phyloP scores from a whole-genome alignment of 2,329 filamentous ascomycete genomes.

The Venturia effusa region DNA sequence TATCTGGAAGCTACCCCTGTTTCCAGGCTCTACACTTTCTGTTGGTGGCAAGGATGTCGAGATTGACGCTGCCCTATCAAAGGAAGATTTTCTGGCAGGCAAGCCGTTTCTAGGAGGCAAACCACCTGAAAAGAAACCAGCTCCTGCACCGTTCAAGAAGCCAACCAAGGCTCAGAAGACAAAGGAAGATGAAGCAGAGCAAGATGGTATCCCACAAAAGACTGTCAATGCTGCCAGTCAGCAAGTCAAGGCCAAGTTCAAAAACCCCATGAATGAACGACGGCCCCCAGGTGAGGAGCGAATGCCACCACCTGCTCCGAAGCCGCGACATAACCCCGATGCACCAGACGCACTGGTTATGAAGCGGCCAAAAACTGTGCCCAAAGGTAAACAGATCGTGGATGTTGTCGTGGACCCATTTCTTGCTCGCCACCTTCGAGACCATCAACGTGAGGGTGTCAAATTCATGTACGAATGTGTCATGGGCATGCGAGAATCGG shows the following conservation, averaged over 20 bases:
- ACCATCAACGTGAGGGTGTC: constrained; percentile 60
- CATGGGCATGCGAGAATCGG: constrained; percentile 60
- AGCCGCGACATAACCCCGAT: constrained; percentile 54
- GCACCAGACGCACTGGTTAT: constrained; percentile 53
- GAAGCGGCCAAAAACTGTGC: constrained; percentile 45
- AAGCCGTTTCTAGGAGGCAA: constrained; percentile 30
- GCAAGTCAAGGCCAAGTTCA: constrained; percentile 41
- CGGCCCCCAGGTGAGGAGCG: constrained; percentile 29
- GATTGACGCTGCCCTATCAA: constrained; percentile 50
- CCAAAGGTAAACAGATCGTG: constrained; percentile 54
- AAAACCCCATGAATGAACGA: constrained; percentile 46
- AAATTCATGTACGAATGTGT: constrained; percentile 65
- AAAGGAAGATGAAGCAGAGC: constrained; percentile 11
- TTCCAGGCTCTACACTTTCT: constrained; percentile 49
- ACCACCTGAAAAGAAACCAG: constrained; percentile 14
- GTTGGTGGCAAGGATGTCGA: constrained; percentile 59
- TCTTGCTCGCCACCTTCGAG: constrained; percentile 49
- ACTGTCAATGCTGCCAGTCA: constrained; percentile 28
- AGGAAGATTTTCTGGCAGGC: constrained; percentile 46
- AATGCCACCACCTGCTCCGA: constrained; percentile 35
- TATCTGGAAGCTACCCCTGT: constrained; percentile 43
- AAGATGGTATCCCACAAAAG: constrained; percentile 21
- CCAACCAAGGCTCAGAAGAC: constrained; percentile 7
- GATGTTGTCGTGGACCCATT: constrained; percentile 65
- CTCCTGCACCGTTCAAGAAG: not conserved